A percentile compares a stretch with the other conserved stretches of the same genome.
Conservation (phyloP, 208 protist genomes). For the Trypanosoma grayi region DNA sequence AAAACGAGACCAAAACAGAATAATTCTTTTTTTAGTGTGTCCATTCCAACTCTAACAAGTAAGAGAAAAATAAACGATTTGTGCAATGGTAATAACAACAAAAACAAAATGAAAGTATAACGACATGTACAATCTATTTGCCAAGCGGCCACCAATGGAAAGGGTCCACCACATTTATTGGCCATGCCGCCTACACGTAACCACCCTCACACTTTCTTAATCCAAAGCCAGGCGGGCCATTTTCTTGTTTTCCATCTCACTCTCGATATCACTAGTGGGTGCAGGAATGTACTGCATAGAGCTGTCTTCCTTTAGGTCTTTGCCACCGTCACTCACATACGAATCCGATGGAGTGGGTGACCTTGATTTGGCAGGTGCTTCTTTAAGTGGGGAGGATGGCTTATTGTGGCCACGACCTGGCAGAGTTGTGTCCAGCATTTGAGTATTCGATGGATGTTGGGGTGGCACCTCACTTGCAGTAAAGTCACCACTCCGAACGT, state of each 20-base stretch:
- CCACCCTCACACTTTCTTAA: not conserved
- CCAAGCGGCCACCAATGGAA: not conserved
- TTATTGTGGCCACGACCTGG: not conserved
- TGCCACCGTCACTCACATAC: slow-evolving; percentile 33
- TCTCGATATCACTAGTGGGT: slow-evolving; percentile 73
- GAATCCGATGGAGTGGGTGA: slow-evolving; percentile 21
- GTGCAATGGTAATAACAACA: not conserved
- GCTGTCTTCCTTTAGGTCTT: not conserved
- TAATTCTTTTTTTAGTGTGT: no score
- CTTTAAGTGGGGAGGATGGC: not conserved
- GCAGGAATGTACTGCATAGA: slow-evolving; percentile 51
- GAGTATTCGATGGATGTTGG: no score
- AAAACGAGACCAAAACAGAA: no score
- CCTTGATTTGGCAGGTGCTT: not conserved
- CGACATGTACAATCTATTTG: not conserved
- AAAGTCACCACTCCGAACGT: not conserved
- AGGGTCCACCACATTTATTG: no score
- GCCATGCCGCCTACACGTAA: no score
- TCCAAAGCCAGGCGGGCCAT: slow-evolving; percentile 71
- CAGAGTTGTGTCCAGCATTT: not conserved
- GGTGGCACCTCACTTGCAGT: no score
- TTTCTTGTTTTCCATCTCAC: slow-evolving; percentile 68
- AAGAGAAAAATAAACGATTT: not conserved
- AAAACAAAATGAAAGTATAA: slow-evolving; percentile 7
- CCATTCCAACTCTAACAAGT: no score